Conservation (phyloP, 306 rosid species). For the Herpetospermum pedunculosum region DNA sequence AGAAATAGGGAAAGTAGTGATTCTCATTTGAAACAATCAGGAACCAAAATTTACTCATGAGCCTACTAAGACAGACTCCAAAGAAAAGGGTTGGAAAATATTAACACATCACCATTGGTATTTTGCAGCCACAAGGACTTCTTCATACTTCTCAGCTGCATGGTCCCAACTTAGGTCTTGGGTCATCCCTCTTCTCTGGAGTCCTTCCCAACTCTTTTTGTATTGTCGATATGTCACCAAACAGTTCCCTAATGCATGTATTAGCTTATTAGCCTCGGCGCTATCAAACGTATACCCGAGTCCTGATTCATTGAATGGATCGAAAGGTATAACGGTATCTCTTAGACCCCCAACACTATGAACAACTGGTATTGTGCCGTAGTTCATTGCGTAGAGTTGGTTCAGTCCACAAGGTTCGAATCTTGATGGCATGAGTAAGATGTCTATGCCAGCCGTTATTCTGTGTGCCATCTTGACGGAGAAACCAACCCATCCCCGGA, state of each 20-base stretch:
- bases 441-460: slow-evolving; percentile 83
- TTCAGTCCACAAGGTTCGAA: slow-evolving; percentile 96
- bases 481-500: slow-evolving; percentile 92
- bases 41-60: not conserved
- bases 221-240: slow-evolving; percentile 49
- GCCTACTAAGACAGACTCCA: not conserved
- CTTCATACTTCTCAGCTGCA: slow-evolving; percentile 85
- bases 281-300: slow-evolving; percentile 84
- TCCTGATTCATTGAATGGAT: slow-evolving; percentile 68
- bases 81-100: not conserved
- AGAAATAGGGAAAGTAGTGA: not conserved
- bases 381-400: slow-evolving; percentile 90
- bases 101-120: slow-evolving; percentile 51
- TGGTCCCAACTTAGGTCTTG: slow-evolving; percentile 90
- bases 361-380: slow-evolving; percentile 90
- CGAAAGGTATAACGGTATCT: slow-evolving; percentile 70
- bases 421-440: slow-evolving; percentile 92
- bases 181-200: slow-evolving; percentile 81
- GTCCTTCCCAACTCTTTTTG: slow-evolving; percentile 92
- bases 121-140: slow-evolving; percentile 84
- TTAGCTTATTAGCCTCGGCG: slow-evolving; percentile 54
- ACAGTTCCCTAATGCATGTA: slow-evolving; percentile 66
- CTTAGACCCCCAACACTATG: slow-evolving; percentile 87
- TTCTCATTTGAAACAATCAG: not conserved
- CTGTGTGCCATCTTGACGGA: slow-evolving; percentile 77